Evolutionary conservation across 2,329 filamentous ascomycete species (phyloP), one percentile per base, ranked within the genome.

Genomic region (Blastomyces gilchristii): DNA sequence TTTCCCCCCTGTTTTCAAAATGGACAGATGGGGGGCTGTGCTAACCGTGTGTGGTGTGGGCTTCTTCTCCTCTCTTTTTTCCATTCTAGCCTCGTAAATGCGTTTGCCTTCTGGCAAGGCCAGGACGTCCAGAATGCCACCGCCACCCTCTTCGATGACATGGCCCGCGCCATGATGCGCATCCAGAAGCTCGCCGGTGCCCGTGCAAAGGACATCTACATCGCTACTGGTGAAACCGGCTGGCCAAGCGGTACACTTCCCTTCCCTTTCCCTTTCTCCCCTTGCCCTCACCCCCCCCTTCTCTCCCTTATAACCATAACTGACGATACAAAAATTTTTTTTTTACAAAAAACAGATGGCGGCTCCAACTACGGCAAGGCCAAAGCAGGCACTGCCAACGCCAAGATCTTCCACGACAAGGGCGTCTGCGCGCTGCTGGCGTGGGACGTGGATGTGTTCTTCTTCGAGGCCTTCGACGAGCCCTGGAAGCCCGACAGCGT

Each of bases 401-500:
- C 86, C 37, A 73, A 80, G 66, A 77, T 75, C 31, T 90, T 84
- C 78, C 89, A 81, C 78, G 76, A 83, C 68, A 73, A 83, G 56
- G 84, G 81, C 66, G 81, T 88, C 70, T 89, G 87, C 73, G 81
- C 81, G 60, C 81, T 87, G 70, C 75, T 88, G 45, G 79, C 79
- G 66, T 88, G 85, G 84, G 85, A 84, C 65, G 80, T 85, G 66
- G 87, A 88, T 69, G 83, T 85, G 62, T 89, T 89, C 77, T 87
- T 83, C 76, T 90, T 90, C 68, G 87, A 89, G 79, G 86, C 86
- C 53, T 88, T 87, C 68, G 87, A 89, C 69, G 87, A 90, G 82
- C 78, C 82, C 64, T 88, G 85, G 84, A 89, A 89, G 82, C 85
- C 86, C 62, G 73, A 79, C 54, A 83, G 81, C 67, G 75, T 81